Evolutionary conservation across 495 filamentous ascomycete species (phyloP), one percentile per base, ranked within the genome.

Genomic region (Extremus antarcticus): DNA sequence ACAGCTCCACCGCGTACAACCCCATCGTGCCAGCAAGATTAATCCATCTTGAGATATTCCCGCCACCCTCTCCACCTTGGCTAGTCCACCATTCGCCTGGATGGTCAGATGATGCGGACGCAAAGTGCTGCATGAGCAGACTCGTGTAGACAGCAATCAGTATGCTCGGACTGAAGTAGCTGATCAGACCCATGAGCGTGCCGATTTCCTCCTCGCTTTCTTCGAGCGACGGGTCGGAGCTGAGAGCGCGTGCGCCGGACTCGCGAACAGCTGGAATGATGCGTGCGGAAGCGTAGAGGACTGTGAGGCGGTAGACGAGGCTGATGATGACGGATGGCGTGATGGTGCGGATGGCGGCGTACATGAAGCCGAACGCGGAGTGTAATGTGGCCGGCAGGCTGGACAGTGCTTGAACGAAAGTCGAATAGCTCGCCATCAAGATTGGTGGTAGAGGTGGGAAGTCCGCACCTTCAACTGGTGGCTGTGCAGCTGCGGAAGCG

Each of bases 391-490:
- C 83, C 0, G 92, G 92, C 17, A 98, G 75, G 10, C 80, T 81
- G 29, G 86, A 85, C 35, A 98, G 74, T n/a, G 87, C 77, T 57
- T 94, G 85, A 25, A 95, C 70, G 19, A 96, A 71, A 1, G 90
- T 95, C 39, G 87, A 87, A 70, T 95, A 98, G 24, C 90, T 95
- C n/a, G 90, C 91, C 92, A 98, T 96, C 66, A 98, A 86, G 47
- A 96, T 90, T 0, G 92, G 92, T 1, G 92, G 92, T 7, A 98
- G 78, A 3, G 92, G 92, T 2, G 92, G 92, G 51, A 98, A 92
- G 11, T 52, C 32, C 16, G 40, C 35, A 35, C 77, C 73, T 9
- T 78, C 76, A 19, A 79, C 78, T n/a, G n/a, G 9, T 4, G 25
- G 78, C 69, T 15, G 20, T 7, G 57, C 40, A 16, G 47, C 22